Percentiles rank a stretch among this genome's conserved stretches.
Conservation (phyloP, 2,329 filamentous ascomycete species). For the Nemania abortiva region DNA sequence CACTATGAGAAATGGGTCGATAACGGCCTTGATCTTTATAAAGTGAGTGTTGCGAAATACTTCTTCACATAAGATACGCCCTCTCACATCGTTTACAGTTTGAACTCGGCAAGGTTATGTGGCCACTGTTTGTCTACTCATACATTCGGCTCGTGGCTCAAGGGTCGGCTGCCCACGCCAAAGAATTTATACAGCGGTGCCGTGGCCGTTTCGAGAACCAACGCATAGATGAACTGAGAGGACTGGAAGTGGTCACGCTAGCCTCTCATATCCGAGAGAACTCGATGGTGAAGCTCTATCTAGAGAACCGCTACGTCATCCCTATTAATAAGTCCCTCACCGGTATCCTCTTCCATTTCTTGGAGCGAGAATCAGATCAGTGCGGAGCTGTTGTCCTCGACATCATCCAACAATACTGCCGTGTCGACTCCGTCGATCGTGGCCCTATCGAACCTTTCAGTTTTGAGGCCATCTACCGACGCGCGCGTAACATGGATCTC, state of each 20-base stretch:
- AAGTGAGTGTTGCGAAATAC: slow-evolving; percentile 63
- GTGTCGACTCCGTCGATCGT: slow-evolving; percentile 68
- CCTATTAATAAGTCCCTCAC: slow-evolving; percentile 89
- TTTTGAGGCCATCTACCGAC: slow-evolving; percentile 70
- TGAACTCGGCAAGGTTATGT: slow-evolving; percentile 87
- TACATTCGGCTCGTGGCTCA: slow-evolving; percentile 83
- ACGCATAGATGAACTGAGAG: slow-evolving; percentile 83
- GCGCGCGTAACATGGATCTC: slow-evolving; percentile 70
- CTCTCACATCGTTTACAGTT: slow-evolving; percentile 64
- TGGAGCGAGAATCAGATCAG: slow-evolving; percentile 86
- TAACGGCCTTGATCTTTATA: slow-evolving; percentile 93
- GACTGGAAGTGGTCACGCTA: slow-evolving; percentile 78
- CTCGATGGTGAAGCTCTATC: slow-evolving; percentile 81
- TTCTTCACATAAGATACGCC: not conserved
- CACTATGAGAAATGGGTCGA: slow-evolving; percentile 87
- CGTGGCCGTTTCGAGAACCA: slow-evolving; percentile 78
- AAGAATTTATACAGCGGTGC: slow-evolving; percentile 77
- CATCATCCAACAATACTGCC: slow-evolving; percentile 73
- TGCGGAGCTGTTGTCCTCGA: slow-evolving; percentile 83
- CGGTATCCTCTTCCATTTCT: slow-evolving; percentile 84
- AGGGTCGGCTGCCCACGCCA: slow-evolving; percentile 77
- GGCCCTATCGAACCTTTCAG: slow-evolving; percentile 74
- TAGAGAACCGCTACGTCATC: slow-evolving; percentile 87
- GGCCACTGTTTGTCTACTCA: slow-evolving; percentile 95
- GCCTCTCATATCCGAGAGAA: slow-evolving; percentile 85